Evolutionary conservation across 495 filamentous ascomycete genomes (phyloP).

Genomic region (Bryoglossum gracile): DNA sequence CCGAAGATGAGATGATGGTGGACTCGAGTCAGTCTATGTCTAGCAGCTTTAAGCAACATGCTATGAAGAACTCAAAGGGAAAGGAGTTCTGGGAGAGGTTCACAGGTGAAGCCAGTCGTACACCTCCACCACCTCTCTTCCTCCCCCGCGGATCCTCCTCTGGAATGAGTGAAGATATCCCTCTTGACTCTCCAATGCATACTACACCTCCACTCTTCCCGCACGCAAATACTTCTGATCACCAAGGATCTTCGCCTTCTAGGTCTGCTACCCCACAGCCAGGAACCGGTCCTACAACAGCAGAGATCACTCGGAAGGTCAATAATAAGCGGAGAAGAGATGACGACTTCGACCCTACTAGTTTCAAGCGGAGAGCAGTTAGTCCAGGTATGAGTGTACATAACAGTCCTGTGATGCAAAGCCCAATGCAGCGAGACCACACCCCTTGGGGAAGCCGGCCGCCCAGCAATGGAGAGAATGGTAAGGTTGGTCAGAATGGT

Average conservation of each 20-base stretch:
- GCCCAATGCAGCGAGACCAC: slow-evolving; percentile 60
- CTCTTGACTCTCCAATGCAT: slow-evolving; percentile 58
- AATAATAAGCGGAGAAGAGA: slow-evolving; percentile 77
- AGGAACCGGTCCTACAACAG: slow-evolving; percentile 38
- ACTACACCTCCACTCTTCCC: slow-evolving; percentile 15
- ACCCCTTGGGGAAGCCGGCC: slow-evolving; percentile 66
- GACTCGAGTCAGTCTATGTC: slow-evolving; percentile 42
- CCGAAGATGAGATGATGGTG: slow-evolving; percentile 54
- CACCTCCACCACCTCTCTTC: slow-evolving; percentile 44
- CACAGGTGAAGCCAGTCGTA: slow-evolving; percentile 43
- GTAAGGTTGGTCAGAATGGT: slow-evolving; percentile 34
- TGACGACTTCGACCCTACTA: slow-evolving; percentile 82
- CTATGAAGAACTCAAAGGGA: slow-evolving; percentile 60
- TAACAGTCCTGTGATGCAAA: slow-evolving; percentile 83
- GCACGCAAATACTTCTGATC: slow-evolving; percentile 14
- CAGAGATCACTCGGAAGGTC: slow-evolving; percentile 57
- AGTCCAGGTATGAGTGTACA: slow-evolving; percentile 88
- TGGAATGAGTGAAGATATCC: slow-evolving; percentile 53
- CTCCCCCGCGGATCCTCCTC: slow-evolving; percentile 21
- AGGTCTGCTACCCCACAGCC: slow-evolving; percentile 32
- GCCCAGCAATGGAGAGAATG: slow-evolving; percentile 35
- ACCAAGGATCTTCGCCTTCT: slow-evolving; percentile 37
- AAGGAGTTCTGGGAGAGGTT: slow-evolving; percentile 76
- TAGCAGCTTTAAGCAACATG: slow-evolving; percentile 65
- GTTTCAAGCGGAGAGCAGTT: slow-evolving; percentile 89